Base-by-base conservation (phyloP, 257 asterid genomes). In the Leonotis leonurus region DNA sequence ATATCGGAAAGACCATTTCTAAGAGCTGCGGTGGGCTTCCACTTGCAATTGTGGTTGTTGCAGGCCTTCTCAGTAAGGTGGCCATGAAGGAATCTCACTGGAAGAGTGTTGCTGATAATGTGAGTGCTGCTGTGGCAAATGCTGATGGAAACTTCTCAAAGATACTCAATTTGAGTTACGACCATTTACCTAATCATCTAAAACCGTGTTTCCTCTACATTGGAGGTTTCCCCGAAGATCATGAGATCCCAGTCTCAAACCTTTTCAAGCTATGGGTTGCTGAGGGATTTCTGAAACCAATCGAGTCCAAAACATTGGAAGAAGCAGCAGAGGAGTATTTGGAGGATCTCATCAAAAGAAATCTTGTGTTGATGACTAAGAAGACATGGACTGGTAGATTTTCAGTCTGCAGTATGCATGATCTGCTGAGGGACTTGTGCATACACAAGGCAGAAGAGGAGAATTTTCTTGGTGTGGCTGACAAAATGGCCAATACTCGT, bases 191-290 rank as follows among this genome's bases (percentile, higher is more conserved):
- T 18, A 44, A 37, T 48, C 71, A 64, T 48, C 64, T 70, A 2
- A 70, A 64, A 26, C 55, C 67, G 5, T 63, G 70, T 37, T 70
- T 70, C 29, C 58, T 70, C 12, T 63, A 70, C 62, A 14, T 70
- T 39, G 70, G 70, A 13, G 37, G 35, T 18, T 63, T 63, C 16
- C 56, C 66, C 0, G 70, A 62, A 56, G 65, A 63, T 46, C 27
- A 70, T 21, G 56, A 56, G 36, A 70, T 70, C 3, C 75, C 61
- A 0, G 67, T 63, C n/a, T 44, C 59, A 6, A 33, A 53, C 12
- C 70, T 70, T 10, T 24, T 62, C 60, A 70, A 22, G 10, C 4
- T 62, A 26, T 70, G 75, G 75, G 62, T 70, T 13, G 75, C 75
- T 1, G 75, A 70, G 51, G 75, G 75, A 8, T 70, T 70, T 37